phyloP scores from a whole-genome alignment of 1,284 basidiomycete genomes.

The Ustilago nuda region DNA sequence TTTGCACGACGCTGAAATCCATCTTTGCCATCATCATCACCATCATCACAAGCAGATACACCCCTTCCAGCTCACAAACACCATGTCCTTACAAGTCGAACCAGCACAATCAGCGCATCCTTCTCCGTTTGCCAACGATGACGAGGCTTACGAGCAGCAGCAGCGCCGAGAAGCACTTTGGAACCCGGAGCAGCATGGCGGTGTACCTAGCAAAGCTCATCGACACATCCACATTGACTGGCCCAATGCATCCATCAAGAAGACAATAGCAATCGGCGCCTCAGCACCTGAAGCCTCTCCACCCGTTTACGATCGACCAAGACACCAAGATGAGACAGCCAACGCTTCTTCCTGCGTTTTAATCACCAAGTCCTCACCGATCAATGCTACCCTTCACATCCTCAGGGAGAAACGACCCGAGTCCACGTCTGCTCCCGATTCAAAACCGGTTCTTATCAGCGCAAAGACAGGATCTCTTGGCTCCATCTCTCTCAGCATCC shows the following conservation, averaged over 20 bases:
- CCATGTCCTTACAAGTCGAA: constrained; percentile 7
- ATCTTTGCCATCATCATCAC: neutral
- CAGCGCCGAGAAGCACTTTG: constrained; percentile 27
- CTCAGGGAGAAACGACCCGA: constrained; percentile 16
- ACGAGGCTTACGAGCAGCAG: constrained; percentile 28
- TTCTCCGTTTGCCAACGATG: neutral
- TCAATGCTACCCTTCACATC: constrained; percentile 52
- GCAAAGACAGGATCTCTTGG: constrained; percentile 42
- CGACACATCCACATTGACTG: constrained; percentile 60
- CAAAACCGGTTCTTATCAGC: constrained; percentile 40
- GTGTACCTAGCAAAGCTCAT: constrained; percentile 14
- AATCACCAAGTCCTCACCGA: constrained; percentile 40
- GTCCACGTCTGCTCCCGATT: neutral
- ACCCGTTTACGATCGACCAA: constrained; percentile 57
- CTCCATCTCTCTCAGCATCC: constrained; percentile 34
- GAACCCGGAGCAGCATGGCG: constrained; percentile 9
- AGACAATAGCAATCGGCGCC: constrained; percentile 52
- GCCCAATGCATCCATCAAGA: constrained; percentile 59
- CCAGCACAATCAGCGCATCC: neutral
- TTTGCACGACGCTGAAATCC: neutral
- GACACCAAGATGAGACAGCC: constrained; percentile 10
- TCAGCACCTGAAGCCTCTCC: constrained; percentile 45
- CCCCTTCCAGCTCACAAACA: neutral
- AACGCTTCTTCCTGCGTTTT: constrained; percentile 50
- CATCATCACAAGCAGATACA: neutral